Evolutionary conservation across 2,329 filamentous ascomycete genomes (phyloP), one percentile per base, ranked within the genome.

Genomic region (Calonectria montana): DNA sequence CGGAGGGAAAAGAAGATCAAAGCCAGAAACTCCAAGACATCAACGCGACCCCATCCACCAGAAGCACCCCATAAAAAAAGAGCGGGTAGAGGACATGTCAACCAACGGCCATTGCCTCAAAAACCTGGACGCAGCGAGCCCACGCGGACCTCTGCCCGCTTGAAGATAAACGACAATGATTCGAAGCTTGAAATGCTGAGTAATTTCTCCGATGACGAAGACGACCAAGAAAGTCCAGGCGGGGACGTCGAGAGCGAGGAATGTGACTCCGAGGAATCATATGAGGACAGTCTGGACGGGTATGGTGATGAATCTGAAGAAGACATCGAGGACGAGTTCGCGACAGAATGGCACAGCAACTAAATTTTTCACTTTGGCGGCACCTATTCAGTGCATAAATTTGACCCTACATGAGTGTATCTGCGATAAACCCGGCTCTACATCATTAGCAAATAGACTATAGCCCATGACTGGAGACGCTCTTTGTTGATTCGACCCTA

Each of bases 1-100:
- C 64, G 62, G 18, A 70, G 62, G 45, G 23, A 53, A 16, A 43
- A 25, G 25, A 70, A 61, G 43, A 37, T 25, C 29, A 35, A 61
- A 10, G 18, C 31, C 3, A 69, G 66, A 47, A 64, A 39, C 21
- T 18, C 21, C 47, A 53, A 41, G 15, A 35, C 25, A 4, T 8
- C 31, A 23, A 31, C 50, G 8, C 50, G 12, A 23, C 18, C 39
- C 9, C 12, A 15, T 23, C 12, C 21, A 62, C n/a, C 25, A 31
- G 57, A 29, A 12, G 2, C 37, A n/a, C 12, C 37, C 4, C 23
- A 45, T 25, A 62, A 27, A 8, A 29, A 25, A 8, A 15, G 16
- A 27, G 8, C 55, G 25, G 16, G 6, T 9, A 53, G 35, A 16
- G 9, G 4, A 10, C 8, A 43, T 2, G 13, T 43, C 4, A 9